A percentile compares a stretch with the other conserved stretches of the same genome.
Evolutionary conservation across 108 stramenopile genomes (phyloP).

Genomic region (Nitzschia sp.): DNA sequence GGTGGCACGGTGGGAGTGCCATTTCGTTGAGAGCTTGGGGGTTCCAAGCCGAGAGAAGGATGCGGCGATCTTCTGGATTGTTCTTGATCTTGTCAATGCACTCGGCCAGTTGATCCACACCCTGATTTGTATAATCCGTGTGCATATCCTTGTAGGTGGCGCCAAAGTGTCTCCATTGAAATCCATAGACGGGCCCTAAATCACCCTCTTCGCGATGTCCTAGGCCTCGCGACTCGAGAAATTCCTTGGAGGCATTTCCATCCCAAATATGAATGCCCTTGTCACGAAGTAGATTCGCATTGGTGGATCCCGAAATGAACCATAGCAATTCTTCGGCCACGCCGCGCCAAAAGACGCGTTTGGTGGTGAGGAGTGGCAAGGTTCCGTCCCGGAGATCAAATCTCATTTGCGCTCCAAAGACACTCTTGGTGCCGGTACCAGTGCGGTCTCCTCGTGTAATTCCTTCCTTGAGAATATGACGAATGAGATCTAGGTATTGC

Average conservation of each 20-base stretch:
- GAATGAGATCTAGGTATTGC: conserved; percentile 94
- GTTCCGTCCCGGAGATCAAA: conserved; percentile 88
- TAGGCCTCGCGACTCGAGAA: conserved; percentile 92
- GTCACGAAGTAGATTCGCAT: conserved; percentile 92
- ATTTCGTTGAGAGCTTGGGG: conserved; percentile 92
- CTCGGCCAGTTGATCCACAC: conserved; percentile 97
- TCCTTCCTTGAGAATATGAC: conserved; percentile 94
- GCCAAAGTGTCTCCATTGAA: conserved; percentile 99
- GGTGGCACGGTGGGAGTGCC: conserved; percentile 99
- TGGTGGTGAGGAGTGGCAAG: conserved; percentile 97
- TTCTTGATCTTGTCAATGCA: conserved; percentile 95
- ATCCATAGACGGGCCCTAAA: conserved; percentile 99
- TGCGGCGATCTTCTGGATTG: conserved; percentile 96
- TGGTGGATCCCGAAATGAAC: conserved; percentile 97
- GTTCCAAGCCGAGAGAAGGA: conserved; percentile 98
- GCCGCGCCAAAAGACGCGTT: conserved; percentile 98
- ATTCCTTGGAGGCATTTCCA: conserved; percentile 99
- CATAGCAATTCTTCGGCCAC: conserved; percentile 99
- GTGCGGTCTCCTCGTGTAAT: conserved; percentile 95
- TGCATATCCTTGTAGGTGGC: conserved; percentile 97
- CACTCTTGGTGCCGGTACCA: conserved; percentile 95
- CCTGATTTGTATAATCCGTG: conserved; percentile 96
- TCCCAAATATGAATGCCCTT: conserved; percentile 99
- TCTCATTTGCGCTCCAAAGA: conserved; percentile 98
- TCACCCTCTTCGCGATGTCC: conserved; percentile 97